Percentiles rank a stretch among this genome's conserved stretches.
phyloP scores from a whole-genome alignment of 2,329 filamentous ascomycete genomes.

The Didymella keratinophila region DNA sequence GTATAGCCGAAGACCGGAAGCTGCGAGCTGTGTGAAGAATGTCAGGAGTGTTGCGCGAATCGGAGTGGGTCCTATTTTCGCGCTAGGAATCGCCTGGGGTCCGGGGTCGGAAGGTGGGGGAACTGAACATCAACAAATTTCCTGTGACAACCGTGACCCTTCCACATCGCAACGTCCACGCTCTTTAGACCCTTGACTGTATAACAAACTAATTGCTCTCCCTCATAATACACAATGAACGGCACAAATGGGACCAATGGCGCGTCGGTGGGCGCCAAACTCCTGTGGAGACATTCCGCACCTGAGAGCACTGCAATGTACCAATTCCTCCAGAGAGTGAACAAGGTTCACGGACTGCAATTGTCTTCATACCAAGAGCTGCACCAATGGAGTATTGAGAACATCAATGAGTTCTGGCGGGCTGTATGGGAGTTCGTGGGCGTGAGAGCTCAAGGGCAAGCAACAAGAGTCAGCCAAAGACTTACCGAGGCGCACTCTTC shows the following conservation, averaged over 20 bases:
- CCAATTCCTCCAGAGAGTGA: slow-evolving; percentile 74
- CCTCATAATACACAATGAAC: slow-evolving; percentile 16
- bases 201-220: not conserved
- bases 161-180: not conserved
- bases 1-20: not conserved
- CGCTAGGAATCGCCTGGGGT: not conserved
- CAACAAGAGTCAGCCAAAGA: slow-evolving; percentile 62
- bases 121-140: slow-evolving; percentile 13
- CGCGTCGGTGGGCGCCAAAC: slow-evolving; percentile 27
- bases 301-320: slow-evolving; percentile 75
- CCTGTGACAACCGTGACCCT: slow-evolving; percentile 17
- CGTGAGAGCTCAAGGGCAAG: slow-evolving; percentile 72
- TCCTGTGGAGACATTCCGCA: slow-evolving; percentile 73
- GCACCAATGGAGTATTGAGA: slow-evolving; percentile 82
- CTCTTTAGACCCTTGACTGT: not conserved
- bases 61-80: not conserved
- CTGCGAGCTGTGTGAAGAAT: not conserved
- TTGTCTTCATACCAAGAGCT: slow-evolving; percentile 76
- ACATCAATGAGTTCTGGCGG: slow-evolving; percentile 81
- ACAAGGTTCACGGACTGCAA: slow-evolving; percentile 68
- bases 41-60: not conserved
- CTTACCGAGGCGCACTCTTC: not conserved
- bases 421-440: slow-evolving; percentile 85
- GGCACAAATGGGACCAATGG: slow-evolving; percentile 37
- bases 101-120: slow-evolving; percentile 5